Evolutionary conservation across 352 stramenopile genomes (phyloP).

Genomic region (Albugo laibachii): DNA sequence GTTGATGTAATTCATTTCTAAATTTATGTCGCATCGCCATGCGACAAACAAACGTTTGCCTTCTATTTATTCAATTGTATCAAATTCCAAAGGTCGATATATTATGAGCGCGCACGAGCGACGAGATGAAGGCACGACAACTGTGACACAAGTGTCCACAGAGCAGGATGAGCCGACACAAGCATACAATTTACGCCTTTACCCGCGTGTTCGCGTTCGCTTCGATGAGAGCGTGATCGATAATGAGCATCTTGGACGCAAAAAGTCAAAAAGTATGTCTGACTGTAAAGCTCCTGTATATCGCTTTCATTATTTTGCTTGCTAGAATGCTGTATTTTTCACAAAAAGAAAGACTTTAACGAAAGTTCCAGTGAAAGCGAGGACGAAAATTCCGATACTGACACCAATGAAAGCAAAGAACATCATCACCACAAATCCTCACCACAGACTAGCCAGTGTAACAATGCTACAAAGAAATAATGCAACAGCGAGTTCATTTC

Average conservation of each 20-base stretch:
- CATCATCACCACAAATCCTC: neutral
- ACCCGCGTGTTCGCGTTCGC: conserved; percentile 60
- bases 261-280: conserved; percentile 76
- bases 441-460: too few relatives aligned
- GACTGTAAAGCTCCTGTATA: neutral
- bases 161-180: conserved; percentile 7
- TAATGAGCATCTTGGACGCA: conserved; percentile 83
- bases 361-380: conserved; percentile 83
- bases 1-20: too few relatives aligned
- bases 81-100: too few relatives aligned
- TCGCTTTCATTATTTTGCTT: neutral
- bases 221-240: conserved; percentile 82
- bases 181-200: conserved; percentile 53
- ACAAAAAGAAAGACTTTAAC: conserved; percentile 82
- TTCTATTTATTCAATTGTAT: too few relatives aligned
- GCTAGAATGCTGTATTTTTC: conserved; percentile 84
- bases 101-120: too few relatives aligned
- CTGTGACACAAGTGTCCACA: neutral
- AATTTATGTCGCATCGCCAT: too few relatives aligned
- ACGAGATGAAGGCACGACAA: neutral
- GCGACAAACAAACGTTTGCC: too few relatives aligned
- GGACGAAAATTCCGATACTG: conserved; percentile 14
- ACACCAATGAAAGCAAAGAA: neutral
- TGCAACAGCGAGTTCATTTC: too few relatives aligned
- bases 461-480: too few relatives aligned